phyloP scores from a whole-genome alignment of 1,139 yeast genomes.

The Scheffersomyces titani region DNA sequence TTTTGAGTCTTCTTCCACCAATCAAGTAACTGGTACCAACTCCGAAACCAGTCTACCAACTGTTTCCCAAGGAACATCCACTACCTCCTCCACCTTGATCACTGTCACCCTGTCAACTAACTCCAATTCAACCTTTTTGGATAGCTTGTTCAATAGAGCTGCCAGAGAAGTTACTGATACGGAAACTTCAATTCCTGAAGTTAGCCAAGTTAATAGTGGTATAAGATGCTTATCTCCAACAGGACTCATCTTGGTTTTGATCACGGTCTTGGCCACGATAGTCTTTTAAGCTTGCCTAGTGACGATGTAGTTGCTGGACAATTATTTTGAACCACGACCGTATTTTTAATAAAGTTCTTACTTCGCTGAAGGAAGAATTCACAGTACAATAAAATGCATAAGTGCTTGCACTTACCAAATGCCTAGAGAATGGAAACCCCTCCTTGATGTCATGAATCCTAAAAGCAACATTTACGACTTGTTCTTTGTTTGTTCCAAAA shows the following conservation, averaged over 20 bases:
- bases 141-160: background rate
- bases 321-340: conserved; percentile 8
- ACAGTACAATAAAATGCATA: background rate
- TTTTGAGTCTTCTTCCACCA: conserved; percentile 1
- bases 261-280: background rate
- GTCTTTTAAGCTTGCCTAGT: background rate
- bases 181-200: background rate
- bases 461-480: background rate
- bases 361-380: background rate
- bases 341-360: background rate
- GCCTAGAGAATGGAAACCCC: background rate
- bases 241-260: background rate
- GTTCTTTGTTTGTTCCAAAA: background rate
- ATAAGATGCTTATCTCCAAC: background rate
- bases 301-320: conserved; percentile 21
- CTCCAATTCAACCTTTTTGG: background rate
- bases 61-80: conserved; percentile 1
- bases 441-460: background rate
- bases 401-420: background rate
- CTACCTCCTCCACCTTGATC: background rate
- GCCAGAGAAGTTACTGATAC: background rate
- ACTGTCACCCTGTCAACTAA: background rate
- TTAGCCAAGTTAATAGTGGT: background rate
- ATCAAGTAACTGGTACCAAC: conserved; percentile 5
- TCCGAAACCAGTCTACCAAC: conserved; percentile 1